A percentile compares a stretch with the other conserved stretches of the same genome.
These are phyloP conservation scores for Botryobasidium botryosum DNA, from an alignment of 768 basidiomycete genomes.

Conservation along the genomic window DNA sequence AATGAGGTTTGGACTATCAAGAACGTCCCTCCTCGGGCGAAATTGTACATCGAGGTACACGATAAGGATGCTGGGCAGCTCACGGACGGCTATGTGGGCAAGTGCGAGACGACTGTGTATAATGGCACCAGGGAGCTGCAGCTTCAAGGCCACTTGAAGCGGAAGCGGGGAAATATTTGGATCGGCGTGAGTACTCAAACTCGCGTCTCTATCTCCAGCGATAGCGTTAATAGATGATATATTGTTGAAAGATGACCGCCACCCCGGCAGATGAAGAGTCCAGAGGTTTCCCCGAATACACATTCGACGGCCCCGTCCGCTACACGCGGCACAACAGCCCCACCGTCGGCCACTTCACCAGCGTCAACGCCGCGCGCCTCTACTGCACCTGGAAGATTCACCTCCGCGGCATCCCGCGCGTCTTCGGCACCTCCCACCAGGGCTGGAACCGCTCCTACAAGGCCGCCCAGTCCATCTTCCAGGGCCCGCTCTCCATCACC, in stretches of 20 bases:
- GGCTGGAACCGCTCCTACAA: slow-evolving; percentile 50
- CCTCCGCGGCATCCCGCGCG: slow-evolving; percentile 38
- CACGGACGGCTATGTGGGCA: slow-evolving; percentile 49
- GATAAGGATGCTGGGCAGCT: slow-evolving; percentile 47
- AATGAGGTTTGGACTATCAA: slow-evolving; percentile 58
- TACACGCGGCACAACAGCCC: slow-evolving; percentile 58
- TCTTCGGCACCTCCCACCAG: slow-evolving; percentile 45
- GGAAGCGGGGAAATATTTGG: slow-evolving; percentile 42
- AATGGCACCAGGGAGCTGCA: slow-evolving; percentile 47
- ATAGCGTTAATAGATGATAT: not conserved
- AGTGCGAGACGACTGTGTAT: slow-evolving; percentile 25
- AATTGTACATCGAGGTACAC: slow-evolving; percentile 39
- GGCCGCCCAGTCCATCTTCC: slow-evolving; percentile 56
- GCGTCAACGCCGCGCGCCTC: slow-evolving; percentile 25
- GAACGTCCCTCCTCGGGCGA: slow-evolving; percentile 51
- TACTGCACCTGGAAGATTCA: slow-evolving; percentile 67
- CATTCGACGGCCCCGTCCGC: slow-evolving; percentile 57
- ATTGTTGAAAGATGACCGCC: not conserved
- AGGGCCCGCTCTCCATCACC: slow-evolving; percentile 40
- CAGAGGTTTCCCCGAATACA: slow-evolving; percentile 34
- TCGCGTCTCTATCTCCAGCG: not conserved
- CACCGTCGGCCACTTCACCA: slow-evolving; percentile 45
- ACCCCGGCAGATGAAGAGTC: not conserved
- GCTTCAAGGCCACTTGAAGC: slow-evolving; percentile 34
- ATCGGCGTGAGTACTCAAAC: slow-evolving; percentile 33